These are phyloP conservation scores for Aspergillus sp. DNA, from an alignment of 2,329 filamentous ascomycete genomes.

Conservation along the genomic window DNA sequence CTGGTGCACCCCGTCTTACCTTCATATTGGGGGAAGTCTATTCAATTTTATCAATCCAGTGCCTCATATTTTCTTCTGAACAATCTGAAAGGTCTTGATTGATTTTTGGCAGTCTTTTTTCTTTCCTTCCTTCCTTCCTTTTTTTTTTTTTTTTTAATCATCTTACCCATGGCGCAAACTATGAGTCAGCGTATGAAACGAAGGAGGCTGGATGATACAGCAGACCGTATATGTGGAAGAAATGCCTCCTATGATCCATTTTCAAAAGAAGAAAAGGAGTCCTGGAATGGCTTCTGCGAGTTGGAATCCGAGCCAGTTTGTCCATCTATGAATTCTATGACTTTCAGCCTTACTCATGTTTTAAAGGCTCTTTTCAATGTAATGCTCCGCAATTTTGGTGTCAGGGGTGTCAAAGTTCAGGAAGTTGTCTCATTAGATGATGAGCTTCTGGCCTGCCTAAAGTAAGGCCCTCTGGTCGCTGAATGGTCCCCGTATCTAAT, in stretches of 20 bases:
- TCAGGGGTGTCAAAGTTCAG: conserved; percentile 69
- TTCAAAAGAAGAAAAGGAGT: conserved; percentile 39
- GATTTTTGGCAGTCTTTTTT: not conserved
- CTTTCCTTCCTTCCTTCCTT: not conserved
- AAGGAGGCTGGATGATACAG: conserved; percentile 24
- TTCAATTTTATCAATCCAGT: not conserved
- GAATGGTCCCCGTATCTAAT: not conserved
- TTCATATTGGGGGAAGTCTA: not conserved
- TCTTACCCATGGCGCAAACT: not conserved
- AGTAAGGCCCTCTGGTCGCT: conserved; percentile 48
- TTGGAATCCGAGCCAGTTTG: conserved; percentile 85
- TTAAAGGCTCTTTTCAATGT: conserved; percentile 78
- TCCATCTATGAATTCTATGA: not conserved
- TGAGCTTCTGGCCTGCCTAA: conserved; percentile 60
- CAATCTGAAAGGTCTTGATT: not conserved
- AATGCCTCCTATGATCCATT: conserved; percentile 29
- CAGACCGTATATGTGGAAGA: conserved; percentile 20
- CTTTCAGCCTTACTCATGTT: not conserved
- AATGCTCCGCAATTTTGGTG: conserved; percentile 77
- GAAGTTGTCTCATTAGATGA: conserved; percentile 76
- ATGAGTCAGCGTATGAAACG: conserved; percentile 35
- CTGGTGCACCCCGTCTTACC: not conserved
- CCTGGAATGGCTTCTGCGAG: conserved; percentile 58
- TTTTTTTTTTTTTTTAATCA: not conserved
- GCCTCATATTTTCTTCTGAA: not conserved